Evolutionary conservation across 441 rosid genomes (phyloP).

Genomic region (Bruguiera hainesii): DNA sequence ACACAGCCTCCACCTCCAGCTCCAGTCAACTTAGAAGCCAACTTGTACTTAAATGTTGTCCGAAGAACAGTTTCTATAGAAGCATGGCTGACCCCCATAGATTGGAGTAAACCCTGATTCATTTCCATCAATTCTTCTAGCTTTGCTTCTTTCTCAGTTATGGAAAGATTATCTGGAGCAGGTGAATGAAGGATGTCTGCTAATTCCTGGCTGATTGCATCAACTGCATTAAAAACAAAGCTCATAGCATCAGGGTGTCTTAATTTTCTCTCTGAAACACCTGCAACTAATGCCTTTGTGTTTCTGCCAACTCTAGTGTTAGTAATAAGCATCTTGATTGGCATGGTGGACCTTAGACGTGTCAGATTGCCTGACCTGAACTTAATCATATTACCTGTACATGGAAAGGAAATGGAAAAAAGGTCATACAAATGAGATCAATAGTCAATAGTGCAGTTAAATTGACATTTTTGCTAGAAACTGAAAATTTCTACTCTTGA

Average conservation of each 20-base stretch:
- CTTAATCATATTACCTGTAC: slow-evolving; percentile 83
- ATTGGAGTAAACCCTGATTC: slow-evolving; percentile 88
- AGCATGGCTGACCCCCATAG: slow-evolving; percentile 89
- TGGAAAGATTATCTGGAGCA: slow-evolving; percentile 40
- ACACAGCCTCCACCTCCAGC: slow-evolving; percentile 98
- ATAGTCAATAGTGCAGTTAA: background rate
- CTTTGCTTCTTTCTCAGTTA: slow-evolving; percentile 58
- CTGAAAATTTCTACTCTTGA: no score
- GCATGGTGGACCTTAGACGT: slow-evolving; percentile 48
- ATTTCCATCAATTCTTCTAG: slow-evolving; percentile 83
- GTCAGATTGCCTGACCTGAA: slow-evolving; percentile 73
- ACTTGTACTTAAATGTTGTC: slow-evolving; percentile 71
- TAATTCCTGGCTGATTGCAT: slow-evolving; percentile 74
- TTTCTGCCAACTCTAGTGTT: slow-evolving; percentile 87
- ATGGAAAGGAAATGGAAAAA: background rate
- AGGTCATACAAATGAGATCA: background rate
- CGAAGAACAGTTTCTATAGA: slow-evolving; percentile 75
- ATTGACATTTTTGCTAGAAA: no score
- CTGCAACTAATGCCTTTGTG: slow-evolving; percentile 84
- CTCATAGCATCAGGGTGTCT: slow-evolving; percentile 75
- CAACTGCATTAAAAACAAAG: slow-evolving; percentile 66
- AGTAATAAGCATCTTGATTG: slow-evolving; percentile 79
- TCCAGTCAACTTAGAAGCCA: slow-evolving; percentile 84
- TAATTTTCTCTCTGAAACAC: slow-evolving; percentile 69
- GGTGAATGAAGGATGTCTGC: slow-evolving; percentile 53